Conservation (phyloP, 179 eudicot genomes). For the Amaranthus tricolor region DNA sequence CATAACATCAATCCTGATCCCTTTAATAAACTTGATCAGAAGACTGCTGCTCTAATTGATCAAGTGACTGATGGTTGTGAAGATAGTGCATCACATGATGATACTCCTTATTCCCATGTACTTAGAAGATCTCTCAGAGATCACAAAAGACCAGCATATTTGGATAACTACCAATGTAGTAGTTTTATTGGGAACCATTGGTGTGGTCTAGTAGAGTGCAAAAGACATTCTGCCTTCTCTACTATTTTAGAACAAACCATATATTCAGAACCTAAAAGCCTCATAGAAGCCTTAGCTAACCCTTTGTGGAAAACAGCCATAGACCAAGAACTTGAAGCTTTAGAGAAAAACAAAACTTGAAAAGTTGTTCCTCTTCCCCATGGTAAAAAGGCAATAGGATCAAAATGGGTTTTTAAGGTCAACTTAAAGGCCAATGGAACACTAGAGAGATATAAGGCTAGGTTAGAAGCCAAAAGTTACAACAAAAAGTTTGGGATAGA, state of each 20-base stretch:
- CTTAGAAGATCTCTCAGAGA: too few species aligned
- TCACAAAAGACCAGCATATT: too few species aligned
- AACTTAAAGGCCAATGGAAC: neutral
- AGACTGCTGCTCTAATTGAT: too few species aligned
- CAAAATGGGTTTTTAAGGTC: neutral
- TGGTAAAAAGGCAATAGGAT: neutral
- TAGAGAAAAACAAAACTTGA: neutral
- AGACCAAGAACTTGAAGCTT: neutral
- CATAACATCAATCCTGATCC: too few species aligned
- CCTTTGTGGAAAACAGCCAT: neutral
- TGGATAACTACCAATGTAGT: too few species aligned
- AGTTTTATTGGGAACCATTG: neutral
- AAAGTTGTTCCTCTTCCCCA: neutral
- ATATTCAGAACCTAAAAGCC: neutral
- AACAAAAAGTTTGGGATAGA: neutral
- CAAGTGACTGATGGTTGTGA: too few species aligned
- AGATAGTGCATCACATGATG: too few species aligned
- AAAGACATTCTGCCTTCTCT: too few species aligned
- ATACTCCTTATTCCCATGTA: too few species aligned
- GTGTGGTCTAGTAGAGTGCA: neutral
- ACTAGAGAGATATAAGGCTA: neutral
- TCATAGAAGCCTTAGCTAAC: neutral
- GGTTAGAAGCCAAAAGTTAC: neutral
- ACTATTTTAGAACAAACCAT: accelerated
- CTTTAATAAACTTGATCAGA: too few species aligned